Evolutionary conservation across 495 filamentous ascomycete species (phyloP).

Genomic region (Daldinia caldariorum): DNA sequence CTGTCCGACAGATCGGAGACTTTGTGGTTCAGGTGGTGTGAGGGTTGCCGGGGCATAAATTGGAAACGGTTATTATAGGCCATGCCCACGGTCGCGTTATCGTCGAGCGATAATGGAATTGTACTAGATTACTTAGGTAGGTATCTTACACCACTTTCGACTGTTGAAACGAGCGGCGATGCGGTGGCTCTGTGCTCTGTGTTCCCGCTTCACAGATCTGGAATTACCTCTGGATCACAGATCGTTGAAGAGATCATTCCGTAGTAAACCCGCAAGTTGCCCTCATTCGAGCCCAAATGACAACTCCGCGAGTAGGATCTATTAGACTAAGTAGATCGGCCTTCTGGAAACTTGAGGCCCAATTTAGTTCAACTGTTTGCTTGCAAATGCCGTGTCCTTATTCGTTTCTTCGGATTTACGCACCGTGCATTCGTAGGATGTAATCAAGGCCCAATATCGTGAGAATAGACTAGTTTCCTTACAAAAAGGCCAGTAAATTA

Average conservation of each 20-base stretch:
- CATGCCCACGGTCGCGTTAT: slow-evolving; percentile 33
- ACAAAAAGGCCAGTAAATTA: neutral
- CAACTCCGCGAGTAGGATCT: neutral
- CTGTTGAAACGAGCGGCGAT: slow-evolving; percentile 28
- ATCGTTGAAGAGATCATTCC: slow-evolving; percentile 11
- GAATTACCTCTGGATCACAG: slow-evolving; percentile 3
- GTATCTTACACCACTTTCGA: slow-evolving; percentile 30
- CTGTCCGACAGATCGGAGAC: slow-evolving; percentile 57
- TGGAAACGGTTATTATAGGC: slow-evolving; percentile 36
- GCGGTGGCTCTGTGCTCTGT: slow-evolving; percentile 6
- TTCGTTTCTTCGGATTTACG: neutral
- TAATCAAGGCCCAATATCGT: neutral
- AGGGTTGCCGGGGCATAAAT: slow-evolving; percentile 34
- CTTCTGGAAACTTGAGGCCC: neutral
- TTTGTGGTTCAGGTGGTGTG: slow-evolving; percentile 50
- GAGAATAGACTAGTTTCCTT: neutral
- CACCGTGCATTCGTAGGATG: neutral
- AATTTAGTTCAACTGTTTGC: neutral
- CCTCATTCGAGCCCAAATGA: slow-evolving; percentile 2
- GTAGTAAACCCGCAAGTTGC: slow-evolving; percentile 1
- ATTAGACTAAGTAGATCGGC: neutral
- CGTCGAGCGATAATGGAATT: neutral
- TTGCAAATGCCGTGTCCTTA: neutral
- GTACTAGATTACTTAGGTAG: neutral
- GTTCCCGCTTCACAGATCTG: slow-evolving; percentile 12